Base-by-base conservation (phyloP, 345 rosid genomes). In the Salix exigua region DNA sequence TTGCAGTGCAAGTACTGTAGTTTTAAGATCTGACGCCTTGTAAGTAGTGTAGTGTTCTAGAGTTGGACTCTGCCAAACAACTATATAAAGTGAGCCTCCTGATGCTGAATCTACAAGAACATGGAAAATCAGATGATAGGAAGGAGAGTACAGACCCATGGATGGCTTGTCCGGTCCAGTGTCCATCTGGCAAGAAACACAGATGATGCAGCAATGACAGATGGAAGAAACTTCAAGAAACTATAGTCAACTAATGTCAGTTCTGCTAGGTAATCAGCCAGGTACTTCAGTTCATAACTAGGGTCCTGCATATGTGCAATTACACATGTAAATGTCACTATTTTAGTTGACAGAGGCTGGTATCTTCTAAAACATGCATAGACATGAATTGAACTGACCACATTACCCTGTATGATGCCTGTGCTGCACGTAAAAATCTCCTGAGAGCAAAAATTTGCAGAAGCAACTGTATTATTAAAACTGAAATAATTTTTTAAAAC, bases 111-210 rank as follows among this genome's bases (percentile, higher is more conserved):
- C 73, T 72, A 68, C 37, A 68, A 84, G 38, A 44, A 60, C 6
- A 40, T 14, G 28, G 46, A 31, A 37, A 18, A 60, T 50, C 75
- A 40, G 65, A 68, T 37, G 42, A 61, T 50, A 48, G 62, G 35
- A 69, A 74, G 70, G 78, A 71, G 78, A 80, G 70, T 71, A 74
- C 88, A 68, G 65, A 95, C 99, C 99, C 99, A 95, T 66, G 99
- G 97, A 72, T 91, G 92, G 70, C 77, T 79, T 64, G 93, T 89
- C 64, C 87, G 95, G 78, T 92, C 92, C 80, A 93, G 58, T 4
- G 99, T 95, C 99, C 99, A 95, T 83, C 86, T 87, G 68, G 97
- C 96, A 14, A 95, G 97, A 81, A 95, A 91, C 31, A 95, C 93
- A 66, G 97, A 91, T 10, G 99, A 91, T 23, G 99, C 97, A 80